These are phyloP conservation scores for Ophiosphaerella narmari DNA, from an alignment of 2,329 filamentous ascomycete species.

Conservation along the genomic window DNA sequence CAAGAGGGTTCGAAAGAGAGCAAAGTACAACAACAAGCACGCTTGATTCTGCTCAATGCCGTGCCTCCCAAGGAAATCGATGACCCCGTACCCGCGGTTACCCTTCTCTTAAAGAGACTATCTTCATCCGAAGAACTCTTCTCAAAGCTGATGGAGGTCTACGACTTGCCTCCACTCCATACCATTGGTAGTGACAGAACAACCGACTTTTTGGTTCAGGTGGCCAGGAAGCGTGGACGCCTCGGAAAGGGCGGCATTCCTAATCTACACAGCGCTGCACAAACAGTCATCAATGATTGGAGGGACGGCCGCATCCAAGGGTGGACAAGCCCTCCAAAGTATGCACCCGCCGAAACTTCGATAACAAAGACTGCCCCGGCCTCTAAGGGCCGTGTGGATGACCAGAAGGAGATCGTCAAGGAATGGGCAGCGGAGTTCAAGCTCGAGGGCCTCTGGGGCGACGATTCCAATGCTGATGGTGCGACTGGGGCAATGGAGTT, in stretches of 20 bases:
- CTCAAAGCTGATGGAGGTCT: conserved; percentile 78
- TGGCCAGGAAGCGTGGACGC: conserved; percentile 88
- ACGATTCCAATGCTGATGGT: conserved; percentile 52
- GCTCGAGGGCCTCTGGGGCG: conserved; percentile 88
- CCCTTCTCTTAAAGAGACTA: conserved; percentile 79
- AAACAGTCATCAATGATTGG: conserved; percentile 96
- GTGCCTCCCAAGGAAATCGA: conserved; percentile 93
- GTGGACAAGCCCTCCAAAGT: conserved; percentile 78
- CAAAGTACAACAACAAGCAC: conserved; percentile 74
- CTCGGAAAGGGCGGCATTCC: conserved; percentile 88
- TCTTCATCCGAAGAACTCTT: conserved; percentile 74
- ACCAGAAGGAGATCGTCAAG: conserved; percentile 83
- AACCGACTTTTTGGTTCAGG: conserved; percentile 91
- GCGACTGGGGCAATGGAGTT: conserved; percentile 45
- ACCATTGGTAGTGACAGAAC: conserved; percentile 72
- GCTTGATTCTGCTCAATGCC: conserved; percentile 86
- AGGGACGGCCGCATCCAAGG: conserved; percentile 92
- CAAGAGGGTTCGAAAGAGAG: conserved; percentile 52
- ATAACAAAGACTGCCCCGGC: conserved; percentile 46
- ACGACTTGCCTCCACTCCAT: conserved; percentile 81
- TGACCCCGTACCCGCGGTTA: conserved; percentile 86
- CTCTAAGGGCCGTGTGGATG: conserved; percentile 51
- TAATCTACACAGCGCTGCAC: conserved; percentile 84
- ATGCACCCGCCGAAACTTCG: conserved; percentile 58
- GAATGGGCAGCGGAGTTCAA: conserved; percentile 96